Evolutionary conservation across 306 rosid species (phyloP), one percentile per base, ranked within the genome.

Genomic region (Trifolium pratense): DNA sequence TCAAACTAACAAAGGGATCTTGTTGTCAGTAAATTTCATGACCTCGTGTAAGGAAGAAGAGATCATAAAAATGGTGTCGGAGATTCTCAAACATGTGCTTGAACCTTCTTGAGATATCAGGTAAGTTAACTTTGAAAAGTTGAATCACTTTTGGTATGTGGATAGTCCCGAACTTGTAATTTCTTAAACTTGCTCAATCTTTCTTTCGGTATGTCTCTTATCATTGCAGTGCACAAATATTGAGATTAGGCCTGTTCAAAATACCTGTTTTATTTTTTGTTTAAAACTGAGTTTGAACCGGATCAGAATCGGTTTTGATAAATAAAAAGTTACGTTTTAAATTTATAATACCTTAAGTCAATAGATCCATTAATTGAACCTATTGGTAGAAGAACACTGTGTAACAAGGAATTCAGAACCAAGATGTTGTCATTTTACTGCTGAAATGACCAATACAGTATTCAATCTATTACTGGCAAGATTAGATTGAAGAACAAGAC

Each of bases 51-150:
- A 84, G 78, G 96, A 89, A 79, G 87, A 85, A 69, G 90, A 87
- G 49, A 79, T 86, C 71, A 59, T 80, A 29, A 80, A 81, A 58
- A 80, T 68, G 45, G 93, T 85, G 63, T 75, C 59, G 9, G 73
- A 53, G 75, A 89, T 93, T 78, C 92, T 93, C 39, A 82, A 76
- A 74, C 97, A 87, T 71, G 90, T 91, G 21, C 84, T 93, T 51
- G 68, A 75, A 73, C 78, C 85, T 78, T 78, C 77, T 66, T 81
- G 85, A 84, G 78, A 53, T 51, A 53, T 31, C 15, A 56, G 80
- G 86, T 60, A 42, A 51, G 74, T 74, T 63, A 75, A 43, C 14
- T 76, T 49, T 49, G 42, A 42, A 32, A 74, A 66, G 39, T 34
- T 40, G 73, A 60, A n/a, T 29, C 78, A 25, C 18, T 71, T 51